Evolutionary conservation across 768 basidiomycete species (phyloP).

Genomic region (Lactifluus volemus): DNA sequence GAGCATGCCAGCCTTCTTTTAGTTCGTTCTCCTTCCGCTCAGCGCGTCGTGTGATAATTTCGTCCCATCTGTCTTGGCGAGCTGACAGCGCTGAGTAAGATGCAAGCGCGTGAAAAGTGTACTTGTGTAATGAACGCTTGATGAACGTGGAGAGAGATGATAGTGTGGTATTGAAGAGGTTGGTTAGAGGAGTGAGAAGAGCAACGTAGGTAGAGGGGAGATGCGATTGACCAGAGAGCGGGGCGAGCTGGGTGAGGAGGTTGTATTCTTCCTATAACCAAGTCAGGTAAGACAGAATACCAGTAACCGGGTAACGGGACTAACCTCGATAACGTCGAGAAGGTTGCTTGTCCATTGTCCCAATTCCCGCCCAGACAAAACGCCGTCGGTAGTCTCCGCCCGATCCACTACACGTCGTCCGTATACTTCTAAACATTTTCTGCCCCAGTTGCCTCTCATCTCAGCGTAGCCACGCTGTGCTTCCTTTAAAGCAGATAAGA

Average conservation of each 20-base stretch:
- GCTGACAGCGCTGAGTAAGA: slow-evolving; percentile 51
- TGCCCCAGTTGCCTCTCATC: slow-evolving; percentile 75
- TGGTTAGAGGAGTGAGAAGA: slow-evolving; percentile 56
- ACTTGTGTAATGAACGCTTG: slow-evolving; percentile 70
- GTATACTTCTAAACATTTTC: slow-evolving; percentile 64
- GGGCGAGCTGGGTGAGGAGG: slow-evolving; percentile 53
- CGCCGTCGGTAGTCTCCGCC: slow-evolving; percentile 58
- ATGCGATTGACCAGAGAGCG: slow-evolving; percentile 41
- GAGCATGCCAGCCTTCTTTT: slow-evolving; percentile 55
- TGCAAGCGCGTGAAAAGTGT: slow-evolving; percentile 72
- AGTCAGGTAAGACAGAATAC: neutral
- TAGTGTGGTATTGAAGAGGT: slow-evolving; percentile 57
- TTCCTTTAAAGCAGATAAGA: slow-evolving; percentile 58
- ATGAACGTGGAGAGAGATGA: slow-evolving; percentile 54
- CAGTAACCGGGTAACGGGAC: slow-evolving; percentile 16
- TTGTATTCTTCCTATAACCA: slow-evolving; percentile 53
- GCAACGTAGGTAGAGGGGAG: slow-evolving; percentile 52
- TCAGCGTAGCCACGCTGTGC: slow-evolving; percentile 79
- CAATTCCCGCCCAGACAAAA: slow-evolving; percentile 61
- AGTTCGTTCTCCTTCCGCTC: slow-evolving; percentile 50
- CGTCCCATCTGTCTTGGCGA: slow-evolving; percentile 60
- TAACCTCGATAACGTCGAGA: slow-evolving; percentile 56
- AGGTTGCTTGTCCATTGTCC: slow-evolving; percentile 62
- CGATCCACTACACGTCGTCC: slow-evolving; percentile 62
- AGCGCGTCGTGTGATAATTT: slow-evolving; percentile 43